phyloP scores from a whole-genome alignment of 352 stramenopile species.

The Globisporangium camurandrum region DNA sequence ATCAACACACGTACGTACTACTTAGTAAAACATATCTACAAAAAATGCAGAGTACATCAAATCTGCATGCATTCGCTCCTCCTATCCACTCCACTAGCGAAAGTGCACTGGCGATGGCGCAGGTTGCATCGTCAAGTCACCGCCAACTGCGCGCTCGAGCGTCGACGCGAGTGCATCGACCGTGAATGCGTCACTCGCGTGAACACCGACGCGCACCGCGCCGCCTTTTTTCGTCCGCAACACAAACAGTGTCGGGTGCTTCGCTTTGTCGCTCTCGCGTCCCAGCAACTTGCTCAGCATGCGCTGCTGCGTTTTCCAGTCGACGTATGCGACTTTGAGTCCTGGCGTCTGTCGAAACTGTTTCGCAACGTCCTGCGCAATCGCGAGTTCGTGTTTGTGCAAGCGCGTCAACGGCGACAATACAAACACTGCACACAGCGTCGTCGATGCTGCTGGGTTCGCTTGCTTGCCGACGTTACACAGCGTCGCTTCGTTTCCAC shows the following conservation, averaged over 20 bases:
- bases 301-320: slow-evolving; percentile 59
- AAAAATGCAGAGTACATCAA: too few species aligned
- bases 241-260: slow-evolving; percentile 41
- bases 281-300: slow-evolving; percentile 43
- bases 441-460: slow-evolving; percentile 29
- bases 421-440: slow-evolving; percentile 67
- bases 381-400: slow-evolving; percentile 34
- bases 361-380: slow-evolving; percentile 45
- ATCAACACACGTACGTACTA: too few species aligned
- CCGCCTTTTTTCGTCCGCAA: slow-evolving; percentile 59
- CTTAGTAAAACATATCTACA: too few species aligned
- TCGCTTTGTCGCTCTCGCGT: background rate
- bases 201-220: slow-evolving; percentile 45
- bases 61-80: too few species aligned
- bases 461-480: slow-evolving; percentile 69
- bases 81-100: slow-evolving; percentile 18
- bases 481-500: slow-evolving; percentile 62
- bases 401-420: slow-evolving; percentile 38
- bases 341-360: slow-evolving; percentile 63
- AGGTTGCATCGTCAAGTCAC: slow-evolving; percentile 40
- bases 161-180: slow-evolving; percentile 47
- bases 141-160: slow-evolving; percentile 64
- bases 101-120: slow-evolving; percentile 33
- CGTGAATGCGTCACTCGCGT: slow-evolving; percentile 33
- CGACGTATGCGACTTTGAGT: slow-evolving; percentile 60